These are phyloP conservation scores for Alternaria atra DNA, from an alignment of 2,329 filamentous ascomycete species.

Conservation along the genomic window DNA sequence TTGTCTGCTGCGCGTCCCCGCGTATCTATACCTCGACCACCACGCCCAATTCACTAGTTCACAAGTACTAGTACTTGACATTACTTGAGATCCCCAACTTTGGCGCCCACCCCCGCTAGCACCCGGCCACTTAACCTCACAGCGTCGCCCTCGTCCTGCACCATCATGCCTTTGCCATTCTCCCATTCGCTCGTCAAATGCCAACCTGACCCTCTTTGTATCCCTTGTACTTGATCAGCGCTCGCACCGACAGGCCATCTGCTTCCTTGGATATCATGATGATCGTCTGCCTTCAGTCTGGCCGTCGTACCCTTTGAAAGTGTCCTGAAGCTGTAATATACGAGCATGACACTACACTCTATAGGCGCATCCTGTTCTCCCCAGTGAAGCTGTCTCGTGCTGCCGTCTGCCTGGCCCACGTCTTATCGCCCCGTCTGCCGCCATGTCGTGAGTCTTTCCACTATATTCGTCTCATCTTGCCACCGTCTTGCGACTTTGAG, in stretches of 20 bases:
- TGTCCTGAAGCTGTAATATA: conserved; percentile 40
- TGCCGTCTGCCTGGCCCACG: conserved; percentile 30
- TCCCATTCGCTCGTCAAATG: conserved; percentile 48
- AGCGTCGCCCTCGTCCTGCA: conserved; percentile 44
- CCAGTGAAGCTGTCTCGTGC: conserved; percentile 43
- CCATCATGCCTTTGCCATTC: conserved; percentile 33
- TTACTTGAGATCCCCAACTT: conserved; percentile 31
- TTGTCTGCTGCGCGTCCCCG: conserved; percentile 35
- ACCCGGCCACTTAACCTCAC: conserved; percentile 42
- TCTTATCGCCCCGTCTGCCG: conserved; percentile 35
- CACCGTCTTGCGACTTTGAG: conserved; percentile 11
- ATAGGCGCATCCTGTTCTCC: conserved; percentile 33
- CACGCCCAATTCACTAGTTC: conserved; percentile 10
- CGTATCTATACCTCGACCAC: conserved; percentile 40
- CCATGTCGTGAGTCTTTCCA: conserved; percentile 52
- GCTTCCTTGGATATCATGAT: conserved; percentile 51
- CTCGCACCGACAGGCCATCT: conserved; percentile 44
- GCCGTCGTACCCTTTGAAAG: conserved; percentile 43
- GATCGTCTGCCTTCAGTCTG: conserved; percentile 47
- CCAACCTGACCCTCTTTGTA: conserved; percentile 50
- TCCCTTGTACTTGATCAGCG: conserved; percentile 53
- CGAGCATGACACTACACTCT: conserved; percentile 47
- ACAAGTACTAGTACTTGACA: conserved; percentile 40
- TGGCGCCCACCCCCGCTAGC: conserved; percentile 40
- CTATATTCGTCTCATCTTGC: conserved; percentile 21